Conservation (phyloP, 2,329 filamentous ascomycete genomes). For the Raffaelea ambrosiae region DNA sequence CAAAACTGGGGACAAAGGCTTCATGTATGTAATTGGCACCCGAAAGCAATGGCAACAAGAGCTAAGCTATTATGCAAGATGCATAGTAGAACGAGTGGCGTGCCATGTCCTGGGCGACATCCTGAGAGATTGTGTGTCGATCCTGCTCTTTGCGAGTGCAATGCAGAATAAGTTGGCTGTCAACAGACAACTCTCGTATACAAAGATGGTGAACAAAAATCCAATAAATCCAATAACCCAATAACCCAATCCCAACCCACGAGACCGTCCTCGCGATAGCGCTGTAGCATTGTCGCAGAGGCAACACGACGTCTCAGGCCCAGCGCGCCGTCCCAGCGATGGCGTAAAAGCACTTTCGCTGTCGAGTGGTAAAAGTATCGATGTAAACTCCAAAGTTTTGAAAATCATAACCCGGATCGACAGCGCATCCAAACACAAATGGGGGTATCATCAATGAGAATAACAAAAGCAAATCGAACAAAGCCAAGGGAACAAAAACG, state of each 20-base stretch:
- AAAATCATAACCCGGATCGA: conserved; percentile 17
- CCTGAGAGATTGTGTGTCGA: too few relatives aligned
- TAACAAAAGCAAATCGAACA: conserved; percentile 14
- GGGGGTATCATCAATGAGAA: conserved; percentile 43
- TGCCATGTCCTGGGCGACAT: too few relatives aligned
- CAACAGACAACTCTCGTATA: too few relatives aligned
- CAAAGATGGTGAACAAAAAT: too few relatives aligned
- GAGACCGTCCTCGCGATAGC: conserved; percentile 15
- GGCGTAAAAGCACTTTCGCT: conserved; percentile 48
- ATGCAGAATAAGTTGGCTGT: too few relatives aligned
- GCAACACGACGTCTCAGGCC: conserved; percentile 11
- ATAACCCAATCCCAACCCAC: conserved; percentile 8
- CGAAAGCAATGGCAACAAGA: too few relatives aligned
- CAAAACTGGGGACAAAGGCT: too few relatives aligned
- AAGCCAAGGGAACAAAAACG: conserved; percentile 8
- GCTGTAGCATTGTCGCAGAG: conserved; percentile 15
- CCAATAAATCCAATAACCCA: neutral
- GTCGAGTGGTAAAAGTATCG: conserved; percentile 28
- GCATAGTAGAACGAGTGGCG: too few relatives aligned
- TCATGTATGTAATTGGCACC: too few relatives aligned
- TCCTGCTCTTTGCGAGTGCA: too few relatives aligned
- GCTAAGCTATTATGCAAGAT: too few relatives aligned
- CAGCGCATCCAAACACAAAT: conserved; percentile 45
- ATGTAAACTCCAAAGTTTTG: conserved; percentile 4
- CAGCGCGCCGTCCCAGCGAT: conserved; percentile 39